Conservation (phyloP, 2,329 filamentous ascomycete genomes). For the Drechslerella dactyloides region DNA sequence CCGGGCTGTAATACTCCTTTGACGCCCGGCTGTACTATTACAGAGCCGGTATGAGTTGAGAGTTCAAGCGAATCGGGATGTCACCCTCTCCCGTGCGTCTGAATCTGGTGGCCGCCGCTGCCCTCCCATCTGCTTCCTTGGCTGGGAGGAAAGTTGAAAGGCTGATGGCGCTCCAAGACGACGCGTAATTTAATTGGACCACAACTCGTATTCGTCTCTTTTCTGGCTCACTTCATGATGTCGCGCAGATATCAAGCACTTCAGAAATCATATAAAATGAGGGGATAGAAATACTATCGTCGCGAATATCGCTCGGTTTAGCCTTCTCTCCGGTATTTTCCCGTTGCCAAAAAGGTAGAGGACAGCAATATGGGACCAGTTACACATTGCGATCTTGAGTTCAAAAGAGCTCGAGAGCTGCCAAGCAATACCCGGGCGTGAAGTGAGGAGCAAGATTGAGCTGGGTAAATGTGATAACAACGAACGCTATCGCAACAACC, state of each 20-base stretch:
- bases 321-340: conserved; percentile 48
- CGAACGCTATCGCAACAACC: conserved; percentile 5
- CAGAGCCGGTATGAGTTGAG: conserved; percentile 26
- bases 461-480: conserved; percentile 37
- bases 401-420: neutral
- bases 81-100: conserved; percentile 50
- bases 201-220: conserved; percentile 50
- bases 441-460: neutral
- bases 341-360: conserved; percentile 12
- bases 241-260: conserved; percentile 24
- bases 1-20: conserved; percentile 38
- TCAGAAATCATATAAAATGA: conserved; percentile 16
- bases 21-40: conserved; percentile 50
- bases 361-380: conserved; percentile 7
- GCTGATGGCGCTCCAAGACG: conserved; percentile 43
- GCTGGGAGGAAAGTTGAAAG: conserved; percentile 31
- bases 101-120: conserved; percentile 19
- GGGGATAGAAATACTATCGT: conserved; percentile 36
- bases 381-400: conserved; percentile 12
- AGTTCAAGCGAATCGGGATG: conserved; percentile 50
- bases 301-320: conserved; percentile 19
- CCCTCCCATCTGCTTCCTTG: conserved; percentile 27
- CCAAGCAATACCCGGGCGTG: neutral
- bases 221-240: conserved; percentile 38
- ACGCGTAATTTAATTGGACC: conserved; percentile 47